A percentile compares a stretch with the other conserved stretches of the same genome.
phyloP scores from a whole-genome alignment of 805 yeast species.

The Geotrichum ghanense region DNA sequence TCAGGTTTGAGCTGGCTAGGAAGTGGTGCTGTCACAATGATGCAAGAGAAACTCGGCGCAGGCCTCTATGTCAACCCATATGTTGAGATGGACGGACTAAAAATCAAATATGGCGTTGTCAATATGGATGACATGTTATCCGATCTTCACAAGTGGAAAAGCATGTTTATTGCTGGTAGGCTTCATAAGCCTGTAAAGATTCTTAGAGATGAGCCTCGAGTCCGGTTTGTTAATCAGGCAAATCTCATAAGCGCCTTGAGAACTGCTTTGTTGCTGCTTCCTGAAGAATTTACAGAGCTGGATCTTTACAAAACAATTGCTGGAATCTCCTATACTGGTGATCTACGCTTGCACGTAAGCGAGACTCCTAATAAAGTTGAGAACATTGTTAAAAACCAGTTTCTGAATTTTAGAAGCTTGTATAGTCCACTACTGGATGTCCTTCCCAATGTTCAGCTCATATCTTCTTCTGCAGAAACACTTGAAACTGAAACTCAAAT shows the following conservation, averaged over 20 bases:
- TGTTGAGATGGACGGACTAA: constrained; percentile 46
- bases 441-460: constrained; percentile 27
- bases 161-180: constrained; percentile 83
- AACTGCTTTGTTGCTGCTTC: constrained; percentile 46
- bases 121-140: constrained; percentile 45
- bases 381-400: constrained; percentile 77
- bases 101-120: constrained; percentile 81
- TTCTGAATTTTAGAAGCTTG: constrained; percentile 51
- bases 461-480: constrained; percentile 15
- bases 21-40: constrained; percentile 39
- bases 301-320: constrained; percentile 70
- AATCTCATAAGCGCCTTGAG: constrained; percentile 73
- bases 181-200: constrained; percentile 88
- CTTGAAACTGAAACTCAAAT: constrained; percentile 9
- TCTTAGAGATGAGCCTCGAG: constrained; percentile 49
- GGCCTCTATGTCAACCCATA: constrained; percentile 93
- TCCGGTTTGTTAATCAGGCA: constrained; percentile 57
- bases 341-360: constrained; percentile 75
- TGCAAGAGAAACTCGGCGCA: constrained; percentile 59
- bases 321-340: constrained; percentile 77
- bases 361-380: constrained; percentile 83
- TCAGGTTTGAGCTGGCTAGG: constrained; percentile 57
- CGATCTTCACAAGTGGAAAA: constrained; percentile 77
- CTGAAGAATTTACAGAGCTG: constrained; percentile 40
- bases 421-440: constrained; percentile 54